A percentile compares a stretch with the other conserved stretches of the same genome.
These are phyloP conservation scores for Flaveria trinervia DNA, from an alignment of 129 eudicot genomes.

Conservation along the genomic window DNA sequence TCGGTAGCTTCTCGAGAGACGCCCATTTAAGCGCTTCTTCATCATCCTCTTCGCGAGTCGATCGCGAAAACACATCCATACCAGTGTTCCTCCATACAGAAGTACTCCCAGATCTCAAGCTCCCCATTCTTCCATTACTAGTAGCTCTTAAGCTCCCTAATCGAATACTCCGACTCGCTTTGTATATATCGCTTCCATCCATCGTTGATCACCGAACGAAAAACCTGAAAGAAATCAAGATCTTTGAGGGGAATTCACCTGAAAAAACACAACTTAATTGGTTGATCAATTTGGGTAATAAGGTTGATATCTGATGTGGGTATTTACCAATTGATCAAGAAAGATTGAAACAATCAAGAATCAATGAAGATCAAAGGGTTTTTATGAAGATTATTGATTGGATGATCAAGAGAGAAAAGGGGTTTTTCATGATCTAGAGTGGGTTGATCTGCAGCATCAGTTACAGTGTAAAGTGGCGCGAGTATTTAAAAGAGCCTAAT, in stretches of 20 bases:
- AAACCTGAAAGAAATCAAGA: slow-evolving; percentile 2
- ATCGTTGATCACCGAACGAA: background rate
- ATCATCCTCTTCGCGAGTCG: slow-evolving; percentile 56
- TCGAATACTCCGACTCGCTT: slow-evolving; percentile 6
- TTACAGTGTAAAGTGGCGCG: background rate
- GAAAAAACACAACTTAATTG: background rate
- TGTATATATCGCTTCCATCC: slow-evolving; percentile 6
- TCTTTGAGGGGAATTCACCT: background rate
- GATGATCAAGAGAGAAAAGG: background rate
- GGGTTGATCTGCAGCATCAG: background rate
- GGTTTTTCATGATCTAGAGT: background rate
- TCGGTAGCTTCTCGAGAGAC: slow-evolving; percentile 75
- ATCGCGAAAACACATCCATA: slow-evolving; percentile 58
- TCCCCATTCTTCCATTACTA: background rate
- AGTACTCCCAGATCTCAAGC: slow-evolving; percentile 4
- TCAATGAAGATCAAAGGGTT: background rate
- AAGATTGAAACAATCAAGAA: background rate
- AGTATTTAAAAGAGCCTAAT: background rate
- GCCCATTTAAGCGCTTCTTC: slow-evolving; percentile 92
- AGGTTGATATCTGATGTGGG: background rate
- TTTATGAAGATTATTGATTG: slow-evolving; percentile 1
- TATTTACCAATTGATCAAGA: background rate
- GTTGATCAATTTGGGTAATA: background rate
- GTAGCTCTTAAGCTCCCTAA: slow-evolving; percentile 10
- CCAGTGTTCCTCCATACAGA: slow-evolving; percentile 56